Base-by-base conservation (phyloP, 2,329 filamentous ascomycete species). In the Cadophora gregata region DNA sequence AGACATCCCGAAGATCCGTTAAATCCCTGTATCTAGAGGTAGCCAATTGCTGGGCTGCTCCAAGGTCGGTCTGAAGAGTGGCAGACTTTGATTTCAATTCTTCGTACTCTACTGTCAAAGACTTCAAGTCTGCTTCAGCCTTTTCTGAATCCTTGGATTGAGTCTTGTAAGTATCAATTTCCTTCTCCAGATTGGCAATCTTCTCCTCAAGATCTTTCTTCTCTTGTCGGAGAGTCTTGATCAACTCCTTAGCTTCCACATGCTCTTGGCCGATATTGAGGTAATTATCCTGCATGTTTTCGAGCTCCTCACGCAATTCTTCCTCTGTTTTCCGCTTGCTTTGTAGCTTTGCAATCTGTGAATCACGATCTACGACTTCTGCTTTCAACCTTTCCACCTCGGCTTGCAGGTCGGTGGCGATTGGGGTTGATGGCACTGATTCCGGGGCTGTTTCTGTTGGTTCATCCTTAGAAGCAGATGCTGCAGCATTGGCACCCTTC, bases 11-110 rank as follows among this genome's bases (percentile, higher is more conserved):
- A 55, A 97, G 81, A 31, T 97, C 92, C 0, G 89, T 90, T 1
- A 97, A 81, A 67, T 98, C 94, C 78, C 93, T 97, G 82, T 93
- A 98, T 33, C 96, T 86, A 19, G 87, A 90, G 68, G 96, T 90
- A 0, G 96, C 93, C 14, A 98, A 85, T 78, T 96, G 89, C 77
- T 97, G 90, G 0, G 94, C 91, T 1, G 93, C 93, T 1, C 89
- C 90, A 3, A 98, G 84, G 75, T 99, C 95, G 0, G 90, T 92
- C 75, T 97, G 89, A 21, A 97, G 79, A 0, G 86, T 85, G 1
- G 87, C 82, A 0, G 89, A 87, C 77, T 90, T 93, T 24, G 84
- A 80, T 78, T 91, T 93, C 42, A 96, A 82, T 50, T 89, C 88
- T 50, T 94, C 84, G 62, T 86, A 86, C 66, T 90, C 86, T 58